Conservation (phyloP, 1,139 yeast genomes). For the Wickerhamomyces sp. region DNA sequence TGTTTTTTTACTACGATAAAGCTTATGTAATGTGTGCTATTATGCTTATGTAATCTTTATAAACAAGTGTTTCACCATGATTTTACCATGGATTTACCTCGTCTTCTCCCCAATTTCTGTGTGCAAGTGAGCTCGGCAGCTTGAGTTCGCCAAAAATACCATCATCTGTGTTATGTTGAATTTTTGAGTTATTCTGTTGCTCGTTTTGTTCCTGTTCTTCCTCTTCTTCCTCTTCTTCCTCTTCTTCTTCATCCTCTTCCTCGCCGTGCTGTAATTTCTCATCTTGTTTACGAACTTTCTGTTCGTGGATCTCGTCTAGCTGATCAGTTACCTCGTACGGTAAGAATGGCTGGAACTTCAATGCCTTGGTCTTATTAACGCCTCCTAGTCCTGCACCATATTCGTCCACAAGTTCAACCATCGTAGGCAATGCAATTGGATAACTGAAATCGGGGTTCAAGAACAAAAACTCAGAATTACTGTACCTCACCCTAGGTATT, state of each 20-base stretch:
- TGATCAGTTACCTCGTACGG: slow-evolving; percentile 59
- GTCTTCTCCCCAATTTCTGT: slow-evolving; percentile 34
- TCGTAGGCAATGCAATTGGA: slow-evolving; percentile 50
- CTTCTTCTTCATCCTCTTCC: slow-evolving; percentile 18
- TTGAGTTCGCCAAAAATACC: slow-evolving; percentile 49
- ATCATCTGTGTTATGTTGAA: slow-evolving; percentile 27
- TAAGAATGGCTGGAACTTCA: slow-evolving; percentile 56
- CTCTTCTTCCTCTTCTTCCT: slow-evolving; percentile 6
- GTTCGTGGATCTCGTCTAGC: slow-evolving; percentile 56
- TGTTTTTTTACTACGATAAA: not conserved
- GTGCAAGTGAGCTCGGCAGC: slow-evolving; percentile 48
- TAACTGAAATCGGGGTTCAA: slow-evolving; percentile 21
- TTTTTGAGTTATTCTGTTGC: slow-evolving; percentile 1
- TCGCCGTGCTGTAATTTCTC: slow-evolving; percentile 15
- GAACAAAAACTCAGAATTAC: slow-evolving; percentile 10
- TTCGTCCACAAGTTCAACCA: slow-evolving; percentile 51
- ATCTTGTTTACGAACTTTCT: too few relatives aligned
- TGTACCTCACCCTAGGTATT: slow-evolving; percentile 10
- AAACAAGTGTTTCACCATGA: not conserved
- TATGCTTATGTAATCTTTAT: too few relatives aligned
- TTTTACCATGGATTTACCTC: slow-evolving; percentile 41
- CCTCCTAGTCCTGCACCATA: slow-evolving; percentile 65
- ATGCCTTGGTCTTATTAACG: slow-evolving; percentile 39
- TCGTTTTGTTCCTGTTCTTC: slow-evolving; percentile 23
- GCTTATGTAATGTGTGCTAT: too few relatives aligned